Evolutionary conservation across 192 early-diverging fungal species (phyloP).

Genomic region (Backusella psychrophila): DNA sequence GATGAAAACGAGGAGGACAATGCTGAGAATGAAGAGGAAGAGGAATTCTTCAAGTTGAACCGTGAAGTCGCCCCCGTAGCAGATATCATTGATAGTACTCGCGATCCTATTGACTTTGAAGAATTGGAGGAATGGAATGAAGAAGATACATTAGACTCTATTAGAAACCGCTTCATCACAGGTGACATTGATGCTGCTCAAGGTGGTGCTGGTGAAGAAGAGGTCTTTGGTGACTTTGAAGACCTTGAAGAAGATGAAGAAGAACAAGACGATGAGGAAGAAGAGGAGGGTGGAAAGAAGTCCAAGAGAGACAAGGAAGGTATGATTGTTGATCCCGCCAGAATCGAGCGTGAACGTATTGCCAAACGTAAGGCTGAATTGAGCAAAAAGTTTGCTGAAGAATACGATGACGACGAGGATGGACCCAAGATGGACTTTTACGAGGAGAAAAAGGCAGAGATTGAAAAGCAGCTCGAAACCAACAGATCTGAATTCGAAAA

Average conservation of each 20-base stretch:
- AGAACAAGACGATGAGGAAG: slow-evolving; percentile 67
- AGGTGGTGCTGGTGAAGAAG: slow-evolving; percentile 46
- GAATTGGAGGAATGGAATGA: slow-evolving; percentile 71
- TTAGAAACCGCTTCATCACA: slow-evolving; percentile 79
- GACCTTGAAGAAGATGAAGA: slow-evolving; percentile 63
- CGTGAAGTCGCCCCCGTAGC: slow-evolving; percentile 30
- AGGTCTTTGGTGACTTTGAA: slow-evolving; percentile 75
- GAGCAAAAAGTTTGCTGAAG: slow-evolving; percentile 91
- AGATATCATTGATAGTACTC: slow-evolving; percentile 67
- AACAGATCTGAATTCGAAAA: slow-evolving; percentile 89
- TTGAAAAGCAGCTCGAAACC: slow-evolving; percentile 77
- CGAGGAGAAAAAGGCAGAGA: slow-evolving; percentile 85
- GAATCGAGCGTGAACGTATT: slow-evolving; percentile 64
- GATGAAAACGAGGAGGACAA: slow-evolving; percentile 26
- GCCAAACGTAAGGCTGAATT: slow-evolving; percentile 85
- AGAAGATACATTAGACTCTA: slow-evolving; percentile 61
- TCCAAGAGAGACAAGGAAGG: slow-evolving; percentile 35
- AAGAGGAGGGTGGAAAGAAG: slow-evolving; percentile 23
- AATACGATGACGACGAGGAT: slow-evolving; percentile 79
- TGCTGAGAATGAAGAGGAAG: slow-evolving; percentile 29
- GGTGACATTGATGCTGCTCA: slow-evolving; percentile 46
- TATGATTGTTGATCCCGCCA: slow-evolving; percentile 39
- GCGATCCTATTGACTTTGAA: slow-evolving; percentile 50
- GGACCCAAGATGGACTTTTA: slow-evolving; percentile 73
- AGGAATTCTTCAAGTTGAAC: slow-evolving; percentile 57